Percentiles rank a stretch among this genome's conserved stretches.
Evolutionary conservation across 345 rosid species (phyloP).

Genomic region (Salix dunnii): DNA sequence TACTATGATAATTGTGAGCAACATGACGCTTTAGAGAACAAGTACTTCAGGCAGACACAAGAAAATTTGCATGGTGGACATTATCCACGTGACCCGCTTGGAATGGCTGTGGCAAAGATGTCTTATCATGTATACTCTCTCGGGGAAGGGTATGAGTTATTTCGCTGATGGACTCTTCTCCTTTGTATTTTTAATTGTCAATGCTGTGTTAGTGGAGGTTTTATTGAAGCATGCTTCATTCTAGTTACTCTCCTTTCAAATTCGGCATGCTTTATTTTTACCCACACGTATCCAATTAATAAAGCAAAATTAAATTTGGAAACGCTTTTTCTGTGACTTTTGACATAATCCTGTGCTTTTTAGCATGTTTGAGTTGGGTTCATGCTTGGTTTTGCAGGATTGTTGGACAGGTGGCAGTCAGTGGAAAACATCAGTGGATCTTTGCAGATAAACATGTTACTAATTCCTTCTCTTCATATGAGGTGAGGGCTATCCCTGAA

Average conservation of each 20-base stretch:
- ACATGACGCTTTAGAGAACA: constrained; percentile 36
- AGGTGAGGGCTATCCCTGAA: constrained; percentile 42
- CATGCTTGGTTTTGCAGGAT: constrained; percentile 47
- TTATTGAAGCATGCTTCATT: background rate
- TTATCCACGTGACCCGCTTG: constrained; percentile 51
- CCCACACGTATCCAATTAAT: background rate
- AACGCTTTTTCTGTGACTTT: background rate
- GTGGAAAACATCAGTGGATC: constrained; percentile 77
- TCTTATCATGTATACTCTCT: constrained; percentile 75
- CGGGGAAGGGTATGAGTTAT: constrained; percentile 76
- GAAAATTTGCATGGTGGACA: constrained; percentile 37
- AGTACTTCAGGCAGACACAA: constrained; percentile 34
- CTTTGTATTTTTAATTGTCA: background rate
- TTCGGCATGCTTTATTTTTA: background rate
- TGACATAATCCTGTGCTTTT: background rate
- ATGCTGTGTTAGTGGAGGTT: background rate
- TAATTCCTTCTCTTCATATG: constrained; percentile 45
- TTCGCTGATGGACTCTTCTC: constrained; percentile 7
- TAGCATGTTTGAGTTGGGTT: constrained; percentile 2
- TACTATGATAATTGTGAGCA: constrained; percentile 54
- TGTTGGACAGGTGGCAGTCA: constrained; percentile 79
- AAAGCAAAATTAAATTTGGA: background rate
- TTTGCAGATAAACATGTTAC: constrained; percentile 45
- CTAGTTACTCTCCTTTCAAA: background rate
- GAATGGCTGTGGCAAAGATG: constrained; percentile 86